A percentile compares a stretch with the other conserved stretches of the same genome.
Evolutionary conservation across 2,329 filamentous ascomycete genomes (phyloP).

Genomic region (Phyllosticta citriasiana): DNA sequence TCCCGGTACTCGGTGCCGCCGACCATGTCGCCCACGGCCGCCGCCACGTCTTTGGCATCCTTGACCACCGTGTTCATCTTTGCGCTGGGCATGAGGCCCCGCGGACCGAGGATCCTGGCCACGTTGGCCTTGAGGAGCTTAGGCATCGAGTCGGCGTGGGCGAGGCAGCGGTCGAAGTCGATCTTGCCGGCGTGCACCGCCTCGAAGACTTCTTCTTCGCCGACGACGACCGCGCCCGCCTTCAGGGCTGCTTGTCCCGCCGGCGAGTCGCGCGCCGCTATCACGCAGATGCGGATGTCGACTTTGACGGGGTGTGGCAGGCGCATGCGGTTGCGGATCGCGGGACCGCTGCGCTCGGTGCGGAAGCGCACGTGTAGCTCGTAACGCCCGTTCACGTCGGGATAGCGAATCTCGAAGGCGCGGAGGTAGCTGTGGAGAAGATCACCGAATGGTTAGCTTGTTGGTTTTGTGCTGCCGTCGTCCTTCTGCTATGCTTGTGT

Average conservation of each 20-base stretch:
- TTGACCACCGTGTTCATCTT: conserved; percentile 85
- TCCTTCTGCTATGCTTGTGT: background rate
- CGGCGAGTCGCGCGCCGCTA: conserved; percentile 72
- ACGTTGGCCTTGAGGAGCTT: conserved; percentile 74
- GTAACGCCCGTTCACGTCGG: conserved; percentile 69
- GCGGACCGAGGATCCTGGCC: conserved; percentile 74
- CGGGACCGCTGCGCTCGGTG: conserved; percentile 74
- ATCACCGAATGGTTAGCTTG: conserved; percentile 7
- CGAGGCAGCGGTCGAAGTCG: conserved; percentile 81
- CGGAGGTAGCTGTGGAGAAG: conserved; percentile 62
- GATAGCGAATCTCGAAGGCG: conserved; percentile 79
- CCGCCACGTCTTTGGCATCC: conserved; percentile 66
- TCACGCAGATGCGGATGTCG: conserved; percentile 79
- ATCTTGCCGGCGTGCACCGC: conserved; percentile 66
- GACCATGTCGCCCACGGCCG: conserved; percentile 69
- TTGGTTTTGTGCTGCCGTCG: background rate
- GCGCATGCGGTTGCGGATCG: conserved; percentile 76
- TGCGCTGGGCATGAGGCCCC: conserved; percentile 80
- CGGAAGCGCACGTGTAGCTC: conserved; percentile 76
- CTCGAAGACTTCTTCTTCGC: conserved; percentile 78
- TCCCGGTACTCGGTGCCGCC: conserved; percentile 84
- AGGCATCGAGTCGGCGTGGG: conserved; percentile 66
- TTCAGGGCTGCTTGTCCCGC: conserved; percentile 62
- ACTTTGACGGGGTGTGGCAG: conserved; percentile 86
- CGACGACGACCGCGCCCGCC: conserved; percentile 73